Conservation (phyloP, 176 grass and related monocot genomes). For the Avena insularis region DNA sequence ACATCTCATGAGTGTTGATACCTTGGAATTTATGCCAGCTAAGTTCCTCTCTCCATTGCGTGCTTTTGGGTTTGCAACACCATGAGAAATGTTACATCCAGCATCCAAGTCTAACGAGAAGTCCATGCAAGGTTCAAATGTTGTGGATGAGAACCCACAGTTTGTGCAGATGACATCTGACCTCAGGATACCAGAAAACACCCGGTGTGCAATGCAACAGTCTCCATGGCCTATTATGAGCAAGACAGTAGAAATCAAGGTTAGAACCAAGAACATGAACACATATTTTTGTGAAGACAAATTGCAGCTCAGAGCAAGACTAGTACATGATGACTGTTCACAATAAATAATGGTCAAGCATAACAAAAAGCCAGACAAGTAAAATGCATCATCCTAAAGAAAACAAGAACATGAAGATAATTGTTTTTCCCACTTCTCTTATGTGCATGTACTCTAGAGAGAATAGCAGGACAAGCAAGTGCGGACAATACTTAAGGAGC, state of each 20-base stretch:
- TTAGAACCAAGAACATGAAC: constrained; percentile 38
- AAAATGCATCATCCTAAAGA: constrained; percentile 15
- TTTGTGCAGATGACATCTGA: constrained; percentile 96
- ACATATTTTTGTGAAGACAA: neutral
- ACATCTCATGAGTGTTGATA: constrained; percentile 87
- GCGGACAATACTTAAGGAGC: neutral
- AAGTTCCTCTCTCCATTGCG: constrained; percentile 62
- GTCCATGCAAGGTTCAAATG: constrained; percentile 96
- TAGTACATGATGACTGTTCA: neutral
- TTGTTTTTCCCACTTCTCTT: neutral
- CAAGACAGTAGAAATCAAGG: constrained; percentile 9
- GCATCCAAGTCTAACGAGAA: constrained; percentile 84
- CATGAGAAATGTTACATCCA: constrained; percentile 44
- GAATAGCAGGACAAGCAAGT: constrained; percentile 13
- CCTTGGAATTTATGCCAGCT: constrained; percentile 44
- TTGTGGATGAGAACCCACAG: constrained; percentile 96
- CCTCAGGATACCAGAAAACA: constrained; percentile 95
- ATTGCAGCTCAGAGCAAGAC: neutral
- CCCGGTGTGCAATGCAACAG: constrained; percentile 94
- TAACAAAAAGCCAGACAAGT: constrained; percentile 24
- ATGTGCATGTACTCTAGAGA: neutral
- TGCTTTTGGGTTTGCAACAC: constrained; percentile 49
- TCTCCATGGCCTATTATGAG: constrained; percentile 68
- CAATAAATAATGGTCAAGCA: constrained; percentile 1
- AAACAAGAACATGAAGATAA: neutral